Evolutionary conservation across 1,284 basidiomycete species (phyloP), one percentile per base, ranked within the genome.

Genomic region (Irpex rosettiformis): DNA sequence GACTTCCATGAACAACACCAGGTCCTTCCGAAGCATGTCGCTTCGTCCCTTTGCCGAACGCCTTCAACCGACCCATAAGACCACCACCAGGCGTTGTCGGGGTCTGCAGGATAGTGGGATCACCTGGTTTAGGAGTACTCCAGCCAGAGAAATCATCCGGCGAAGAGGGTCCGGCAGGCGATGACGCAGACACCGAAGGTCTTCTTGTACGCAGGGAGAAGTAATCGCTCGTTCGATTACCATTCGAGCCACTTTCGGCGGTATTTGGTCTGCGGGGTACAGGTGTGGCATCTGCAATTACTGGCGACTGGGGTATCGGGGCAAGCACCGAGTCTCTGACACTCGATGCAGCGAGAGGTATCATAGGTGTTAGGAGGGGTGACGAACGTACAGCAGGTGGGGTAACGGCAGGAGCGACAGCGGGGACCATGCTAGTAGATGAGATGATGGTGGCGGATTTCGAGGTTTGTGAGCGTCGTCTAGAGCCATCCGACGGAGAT

Each of bases 1-100:
- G 40, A 5, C 62, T 58, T 11, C 60, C 60, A 18, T 62, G 64
- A 11, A 66, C 58, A 1, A 72, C 65, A 45, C 72, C 70, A 1
- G 69, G 62, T 2, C 70, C 66, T 70, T 76, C 76, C 33, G 70
- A 72, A 11, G 72, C 65, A 58, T 82, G 79, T 69, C 83, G 83
- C 64, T 77, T 80, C 16, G 73, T 65, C 57, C 76, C 79, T 68
- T 85, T 87, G 6, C 89, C 91, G 59, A 94, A 84, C 59, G 75
- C 87, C 72, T 88, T 92, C 62, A 95, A 73, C 58, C 87, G 81
- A 2, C 91, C 89, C 83, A 94, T 94, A 52, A 93, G 75, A 3
- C 86, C 82, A 37, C 83, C 75, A 16, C 74, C 76, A 4, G 33
- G 33, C 33, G 33, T 40, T 4, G 33, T 40, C 11, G 33, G 33